These are phyloP conservation scores for Talaromyces sp. DNA, from an alignment of 2,329 filamentous ascomycete species.

Conservation along the genomic window DNA sequence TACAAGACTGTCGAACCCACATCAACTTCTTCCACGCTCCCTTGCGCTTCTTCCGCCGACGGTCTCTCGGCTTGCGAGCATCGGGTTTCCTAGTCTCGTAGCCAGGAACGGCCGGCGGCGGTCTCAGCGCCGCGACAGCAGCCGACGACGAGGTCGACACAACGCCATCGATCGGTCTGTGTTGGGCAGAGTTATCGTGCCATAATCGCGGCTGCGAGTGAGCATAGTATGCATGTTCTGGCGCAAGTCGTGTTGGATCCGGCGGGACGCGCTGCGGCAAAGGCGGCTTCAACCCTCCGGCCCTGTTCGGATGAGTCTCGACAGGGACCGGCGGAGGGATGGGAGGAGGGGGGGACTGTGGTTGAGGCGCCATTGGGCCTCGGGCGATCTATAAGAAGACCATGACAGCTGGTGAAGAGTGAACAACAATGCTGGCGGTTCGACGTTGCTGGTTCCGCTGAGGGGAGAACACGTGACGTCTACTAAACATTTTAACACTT, in stretches of 20 bases:
- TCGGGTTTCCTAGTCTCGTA: constrained; percentile 30
- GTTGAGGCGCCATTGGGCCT: constrained; percentile 17
- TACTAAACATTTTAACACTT: background rate
- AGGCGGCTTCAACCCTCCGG: constrained; percentile 29
- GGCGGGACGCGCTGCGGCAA: constrained; percentile 36
- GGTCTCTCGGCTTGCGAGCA: constrained; percentile 51
- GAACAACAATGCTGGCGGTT: background rate
- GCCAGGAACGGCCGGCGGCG: constrained; percentile 35
- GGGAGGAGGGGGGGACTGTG: constrained; percentile 27
- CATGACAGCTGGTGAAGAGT: constrained; percentile 2
- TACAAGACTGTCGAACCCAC: constrained; percentile 96
- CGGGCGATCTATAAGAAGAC: constrained; percentile 8
- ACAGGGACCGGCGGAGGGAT: constrained; percentile 41
- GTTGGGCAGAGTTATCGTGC: constrained; percentile 33
- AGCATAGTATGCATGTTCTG: constrained; percentile 73
- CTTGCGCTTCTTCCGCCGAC: constrained; percentile 62
- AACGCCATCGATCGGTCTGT: constrained; percentile 32
- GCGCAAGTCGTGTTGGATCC: constrained; percentile 67
- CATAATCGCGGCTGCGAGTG: constrained; percentile 55
- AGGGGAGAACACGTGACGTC: background rate
- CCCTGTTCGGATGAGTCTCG: constrained; percentile 42
- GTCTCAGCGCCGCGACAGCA: constrained; percentile 36
- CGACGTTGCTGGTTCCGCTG: background rate
- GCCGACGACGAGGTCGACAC: constrained; percentile 32
- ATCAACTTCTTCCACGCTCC: constrained; percentile 89